These are phyloP conservation scores for Linnemannia exigua DNA, from an alignment of 192 early-diverging fungal genomes.

Conservation along the genomic window DNA sequence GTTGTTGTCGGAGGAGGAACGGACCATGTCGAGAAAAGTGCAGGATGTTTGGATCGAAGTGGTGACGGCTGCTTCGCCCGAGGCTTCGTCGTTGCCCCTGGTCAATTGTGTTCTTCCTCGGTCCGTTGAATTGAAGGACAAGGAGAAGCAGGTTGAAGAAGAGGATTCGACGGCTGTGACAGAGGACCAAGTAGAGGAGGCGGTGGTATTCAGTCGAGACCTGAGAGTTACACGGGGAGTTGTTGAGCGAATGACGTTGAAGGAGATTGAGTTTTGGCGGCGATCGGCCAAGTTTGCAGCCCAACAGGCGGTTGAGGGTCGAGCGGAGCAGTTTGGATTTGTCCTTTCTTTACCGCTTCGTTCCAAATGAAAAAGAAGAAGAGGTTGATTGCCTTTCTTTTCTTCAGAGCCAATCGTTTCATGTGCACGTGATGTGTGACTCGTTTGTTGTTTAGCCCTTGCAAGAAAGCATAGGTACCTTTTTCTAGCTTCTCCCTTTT, in stretches of 20 bases:
- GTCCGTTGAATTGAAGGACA: constrained; percentile 23
- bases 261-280: not conserved
- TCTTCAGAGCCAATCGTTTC: not conserved
- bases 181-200: constrained; percentile 6
- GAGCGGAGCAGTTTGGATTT: not conserved
- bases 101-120: constrained; percentile 7
- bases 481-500: not conserved
- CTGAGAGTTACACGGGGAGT: not conserved
- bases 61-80: constrained; percentile 7
- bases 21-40: not conserved
- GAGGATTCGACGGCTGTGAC: not conserved
- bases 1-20: constrained; percentile 2
- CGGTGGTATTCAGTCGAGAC: constrained; percentile 13
- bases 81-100: not conserved
- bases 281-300: not conserved
- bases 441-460: not conserved
- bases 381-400: too few species aligned
- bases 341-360: not conserved
- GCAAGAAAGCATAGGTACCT: not conserved
- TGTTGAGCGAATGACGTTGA: not conserved
- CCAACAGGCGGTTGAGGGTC: not conserved
- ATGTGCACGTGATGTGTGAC: not conserved
- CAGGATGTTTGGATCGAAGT: constrained; percentile 13
- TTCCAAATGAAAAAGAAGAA: not conserved
- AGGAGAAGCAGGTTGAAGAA: not conserved